These are phyloP conservation scores for Aspergillus wentii DNA, from an alignment of 495 filamentous ascomycete species.

Conservation along the genomic window DNA sequence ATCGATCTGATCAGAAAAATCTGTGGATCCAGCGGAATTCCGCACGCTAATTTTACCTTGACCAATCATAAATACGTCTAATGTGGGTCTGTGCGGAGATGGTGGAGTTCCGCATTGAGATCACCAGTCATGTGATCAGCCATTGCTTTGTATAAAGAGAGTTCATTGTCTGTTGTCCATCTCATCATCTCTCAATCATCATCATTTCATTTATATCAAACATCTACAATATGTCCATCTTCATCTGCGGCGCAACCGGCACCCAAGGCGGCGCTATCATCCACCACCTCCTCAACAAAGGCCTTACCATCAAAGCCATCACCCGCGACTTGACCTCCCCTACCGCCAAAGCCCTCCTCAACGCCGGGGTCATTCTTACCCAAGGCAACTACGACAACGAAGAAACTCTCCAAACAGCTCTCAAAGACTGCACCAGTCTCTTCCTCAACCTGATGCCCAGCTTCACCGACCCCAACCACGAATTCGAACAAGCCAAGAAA, in stretches of 20 bases:
- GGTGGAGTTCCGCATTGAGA: constrained; percentile 17
- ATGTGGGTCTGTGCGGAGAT: not conserved
- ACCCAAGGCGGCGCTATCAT: constrained; percentile 41
- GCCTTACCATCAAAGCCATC: constrained; percentile 34
- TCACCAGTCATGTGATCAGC: not conserved
- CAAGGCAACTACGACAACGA: constrained; percentile 38
- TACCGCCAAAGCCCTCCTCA: constrained; percentile 26
- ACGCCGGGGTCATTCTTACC: constrained; percentile 32
- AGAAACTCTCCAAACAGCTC: constrained; percentile 23
- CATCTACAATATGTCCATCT: constrained; percentile 33
- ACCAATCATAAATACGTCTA: constrained; percentile 5
- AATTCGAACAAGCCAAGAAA: constrained; percentile 30
- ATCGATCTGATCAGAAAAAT: not conserved
- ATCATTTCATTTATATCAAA: constrained; percentile 19
- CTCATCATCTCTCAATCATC: not conserved
- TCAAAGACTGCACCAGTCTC: constrained; percentile 36
- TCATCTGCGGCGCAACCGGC: constrained; percentile 47
- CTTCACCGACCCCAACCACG: constrained; percentile 12
- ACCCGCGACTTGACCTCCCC: constrained; percentile 30
- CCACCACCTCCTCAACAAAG: constrained; percentile 29
- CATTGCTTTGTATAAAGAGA: not conserved
- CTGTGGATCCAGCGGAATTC: constrained; percentile 21
- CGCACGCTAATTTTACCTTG: constrained; percentile 16
- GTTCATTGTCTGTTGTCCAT: not conserved
- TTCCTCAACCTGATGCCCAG: constrained; percentile 44